Percentiles rank a stretch among this genome's conserved stretches.
These are phyloP conservation scores for Saturnispora hagleri DNA, from an alignment of 805 yeast genomes.

Conservation along the genomic window DNA sequence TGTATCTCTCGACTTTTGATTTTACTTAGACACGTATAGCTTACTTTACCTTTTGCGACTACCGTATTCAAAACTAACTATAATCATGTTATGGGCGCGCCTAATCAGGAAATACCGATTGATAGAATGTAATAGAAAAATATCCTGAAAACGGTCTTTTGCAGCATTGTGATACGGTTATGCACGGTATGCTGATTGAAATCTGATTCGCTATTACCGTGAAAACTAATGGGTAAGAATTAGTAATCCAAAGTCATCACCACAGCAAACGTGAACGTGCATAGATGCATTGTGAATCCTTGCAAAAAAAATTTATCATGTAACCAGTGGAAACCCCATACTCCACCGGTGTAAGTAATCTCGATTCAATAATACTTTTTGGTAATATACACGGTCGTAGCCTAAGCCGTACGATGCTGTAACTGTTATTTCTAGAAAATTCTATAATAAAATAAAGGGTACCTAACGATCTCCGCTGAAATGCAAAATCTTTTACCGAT, in stretches of 20 bases:
- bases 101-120: neutral
- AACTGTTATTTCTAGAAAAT: neutral
- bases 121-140: neutral
- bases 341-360: no score
- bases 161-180: neutral
- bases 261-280: no score
- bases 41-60: neutral
- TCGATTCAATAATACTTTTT: no score
- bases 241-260: no score
- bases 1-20: neutral
- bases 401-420: neutral
- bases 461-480: neutral
- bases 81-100: neutral
- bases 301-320: no score
- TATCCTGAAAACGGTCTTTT: neutral
- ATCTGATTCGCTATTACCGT: no score
- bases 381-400: no score
- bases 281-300: no score
- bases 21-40: no score
- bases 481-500: neutral
- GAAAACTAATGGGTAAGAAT: no score
- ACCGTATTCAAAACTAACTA: no score
- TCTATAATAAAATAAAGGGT: neutral
- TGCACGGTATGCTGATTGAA: neutral
- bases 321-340: no score